These are phyloP conservation scores for Blastocystis sp. DNA, from an alignment of 352 stramenopile genomes.

Conservation along the genomic window DNA sequence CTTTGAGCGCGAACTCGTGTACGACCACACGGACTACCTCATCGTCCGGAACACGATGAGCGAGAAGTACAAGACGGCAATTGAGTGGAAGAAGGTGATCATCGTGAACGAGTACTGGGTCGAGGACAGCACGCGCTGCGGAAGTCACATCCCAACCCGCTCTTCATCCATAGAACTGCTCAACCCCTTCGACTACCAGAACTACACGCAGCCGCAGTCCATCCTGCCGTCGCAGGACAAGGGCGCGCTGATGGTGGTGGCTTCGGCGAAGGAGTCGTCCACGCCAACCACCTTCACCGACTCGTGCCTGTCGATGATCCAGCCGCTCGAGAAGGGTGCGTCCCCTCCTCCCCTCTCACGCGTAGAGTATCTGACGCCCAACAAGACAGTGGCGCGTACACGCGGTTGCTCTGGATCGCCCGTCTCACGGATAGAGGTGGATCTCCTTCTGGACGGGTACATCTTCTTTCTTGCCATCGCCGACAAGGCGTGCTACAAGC, in stretches of 20 bases:
- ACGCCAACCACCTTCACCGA: not conserved
- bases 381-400: conserved; percentile 39
- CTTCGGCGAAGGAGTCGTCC: not conserved
- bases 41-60: conserved; percentile 52
- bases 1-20: conserved; percentile 39
- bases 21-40: conserved; percentile 63
- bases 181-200: conserved; percentile 58
- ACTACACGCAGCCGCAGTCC: conserved; percentile 21
- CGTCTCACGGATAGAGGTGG: conserved; percentile 15
- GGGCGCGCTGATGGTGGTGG: not conserved
- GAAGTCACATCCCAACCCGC: not conserved
- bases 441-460: conserved; percentile 45
- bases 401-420: not conserved
- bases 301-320: conserved; percentile 30
- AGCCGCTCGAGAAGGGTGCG: conserved; percentile 36
- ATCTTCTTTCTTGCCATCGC: conserved; percentile 50
- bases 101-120: conserved; percentile 68
- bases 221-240: not conserved
- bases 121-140: conserved; percentile 10
- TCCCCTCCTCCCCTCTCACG: not conserved
- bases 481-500: not conserved
- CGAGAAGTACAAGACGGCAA: conserved; percentile 36
- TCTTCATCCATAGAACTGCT: conserved; percentile 33
- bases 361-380: conserved; percentile 52
- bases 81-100: conserved; percentile 28